Evolutionary conservation across 805 yeast species (phyloP).

Genomic region (Ogataea nonfermentans): DNA sequence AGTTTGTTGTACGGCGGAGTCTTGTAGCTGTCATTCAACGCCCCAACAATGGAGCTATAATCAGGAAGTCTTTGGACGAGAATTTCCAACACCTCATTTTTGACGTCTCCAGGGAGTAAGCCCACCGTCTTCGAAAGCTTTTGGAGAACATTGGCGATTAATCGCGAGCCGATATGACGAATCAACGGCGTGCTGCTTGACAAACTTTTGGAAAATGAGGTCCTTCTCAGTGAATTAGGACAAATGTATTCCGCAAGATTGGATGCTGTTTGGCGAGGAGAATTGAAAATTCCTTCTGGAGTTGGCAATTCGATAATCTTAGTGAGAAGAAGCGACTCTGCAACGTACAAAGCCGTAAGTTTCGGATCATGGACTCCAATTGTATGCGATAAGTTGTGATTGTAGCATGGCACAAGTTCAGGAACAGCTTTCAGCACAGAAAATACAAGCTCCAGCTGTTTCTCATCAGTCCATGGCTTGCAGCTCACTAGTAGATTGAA

Average conservation of each 20-base stretch:
- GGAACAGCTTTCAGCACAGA: conserved; percentile 52
- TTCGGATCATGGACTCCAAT: conserved; percentile 79
- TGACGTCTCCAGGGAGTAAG: conserved; percentile 20
- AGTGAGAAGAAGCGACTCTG: conserved; percentile 61
- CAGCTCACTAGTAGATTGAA: conserved; percentile 60
- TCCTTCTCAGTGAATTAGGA: conserved; percentile 62
- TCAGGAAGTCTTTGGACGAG: conserved; percentile 48
- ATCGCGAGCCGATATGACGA: conserved; percentile 61
- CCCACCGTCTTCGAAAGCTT: conserved; percentile 47
- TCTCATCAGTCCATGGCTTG: conserved; percentile 78
- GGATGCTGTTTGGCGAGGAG: conserved; percentile 12
- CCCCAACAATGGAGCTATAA: conserved; percentile 40
- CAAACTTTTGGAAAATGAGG: conserved; percentile 58
- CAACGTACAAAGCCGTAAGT: conserved; percentile 78
- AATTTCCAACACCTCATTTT: conserved; percentile 24
- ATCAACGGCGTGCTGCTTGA: conserved; percentile 49
- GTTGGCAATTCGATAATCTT: conserved; percentile 57
- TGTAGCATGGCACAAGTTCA: conserved; percentile 73
- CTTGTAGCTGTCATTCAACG: conserved; percentile 41
- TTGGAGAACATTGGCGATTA: conserved; percentile 51
- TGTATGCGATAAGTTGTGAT: conserved; percentile 50
- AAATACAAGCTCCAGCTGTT: conserved; percentile 56
- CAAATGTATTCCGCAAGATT: conserved; percentile 54
- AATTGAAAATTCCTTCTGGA: conserved; percentile 39
- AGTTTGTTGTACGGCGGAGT: conserved; percentile 41